phyloP scores from a whole-genome alignment of 2,329 filamentous ascomycete genomes.

The Colletotrichum kahawae region DNA sequence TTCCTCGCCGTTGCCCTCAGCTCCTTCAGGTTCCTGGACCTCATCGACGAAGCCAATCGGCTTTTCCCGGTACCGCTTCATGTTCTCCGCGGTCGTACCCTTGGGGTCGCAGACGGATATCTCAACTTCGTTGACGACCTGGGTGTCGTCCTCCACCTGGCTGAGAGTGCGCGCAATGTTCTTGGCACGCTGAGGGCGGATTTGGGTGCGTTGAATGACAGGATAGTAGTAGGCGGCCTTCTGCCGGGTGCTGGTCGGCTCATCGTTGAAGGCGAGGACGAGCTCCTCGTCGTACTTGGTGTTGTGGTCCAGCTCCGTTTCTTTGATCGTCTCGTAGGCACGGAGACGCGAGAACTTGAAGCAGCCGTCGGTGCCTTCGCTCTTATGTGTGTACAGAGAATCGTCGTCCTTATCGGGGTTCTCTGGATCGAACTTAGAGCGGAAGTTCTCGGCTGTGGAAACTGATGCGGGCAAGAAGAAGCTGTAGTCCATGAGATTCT shows the following conservation, averaged over 20 bases:
- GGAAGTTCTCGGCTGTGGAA: slow-evolving; percentile 58
- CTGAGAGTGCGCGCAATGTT: slow-evolving; percentile 62
- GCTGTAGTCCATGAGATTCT: slow-evolving; percentile 68
- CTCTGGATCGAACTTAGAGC: slow-evolving; percentile 63
- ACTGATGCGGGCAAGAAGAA: slow-evolving; percentile 64
- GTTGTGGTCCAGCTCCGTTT: slow-evolving; percentile 59
- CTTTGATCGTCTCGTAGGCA: slow-evolving; percentile 67
- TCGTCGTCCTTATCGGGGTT: slow-evolving; percentile 60
- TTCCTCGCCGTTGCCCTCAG: slow-evolving; percentile 3
- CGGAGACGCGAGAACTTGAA: slow-evolving; percentile 68
- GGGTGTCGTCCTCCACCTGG: slow-evolving; percentile 49
- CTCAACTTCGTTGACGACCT: slow-evolving; percentile 61
- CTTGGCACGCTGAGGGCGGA: slow-evolving; percentile 67
- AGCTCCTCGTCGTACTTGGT: slow-evolving; percentile 70
- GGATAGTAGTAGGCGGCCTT: slow-evolving; percentile 73
- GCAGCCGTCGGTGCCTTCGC: slow-evolving; percentile 48
- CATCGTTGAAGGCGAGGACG: slow-evolving; percentile 62
- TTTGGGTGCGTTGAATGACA: slow-evolving; percentile 66
- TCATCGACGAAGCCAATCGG: slow-evolving; percentile 54
- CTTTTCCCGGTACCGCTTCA: slow-evolving; percentile 57
- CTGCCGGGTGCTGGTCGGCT: slow-evolving; percentile 45
- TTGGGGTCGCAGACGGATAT: slow-evolving; percentile 60
- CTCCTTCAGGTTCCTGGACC: slow-evolving; percentile 31
- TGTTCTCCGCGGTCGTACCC: slow-evolving; percentile 56
- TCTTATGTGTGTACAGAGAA: slow-evolving; percentile 58